These are phyloP conservation scores for Nakaseomyces sp. DNA, from an alignment of 1,139 yeast genomes.

Conservation along the genomic window DNA sequence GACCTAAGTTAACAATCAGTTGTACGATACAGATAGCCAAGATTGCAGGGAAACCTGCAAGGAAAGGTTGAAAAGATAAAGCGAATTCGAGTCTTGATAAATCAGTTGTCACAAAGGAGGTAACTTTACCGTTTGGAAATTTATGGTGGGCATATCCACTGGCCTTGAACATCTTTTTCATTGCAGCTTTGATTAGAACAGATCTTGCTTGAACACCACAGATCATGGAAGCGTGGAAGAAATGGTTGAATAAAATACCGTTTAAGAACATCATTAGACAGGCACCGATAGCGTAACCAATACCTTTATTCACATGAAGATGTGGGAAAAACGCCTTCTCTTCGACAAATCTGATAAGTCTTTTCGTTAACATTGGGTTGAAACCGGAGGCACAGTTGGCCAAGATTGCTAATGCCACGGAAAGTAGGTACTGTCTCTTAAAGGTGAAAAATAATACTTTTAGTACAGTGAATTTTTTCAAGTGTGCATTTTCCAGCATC, in stretches of 20 bases:
- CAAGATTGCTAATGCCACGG: slow-evolving; percentile 37
- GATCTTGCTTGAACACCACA: slow-evolving; percentile 66
- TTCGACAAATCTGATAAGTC: slow-evolving; percentile 44
- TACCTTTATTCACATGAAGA: slow-evolving; percentile 39
- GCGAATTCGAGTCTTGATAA: slow-evolving; percentile 75
- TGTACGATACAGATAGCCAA: slow-evolving; percentile 53
- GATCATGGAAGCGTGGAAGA: slow-evolving; percentile 50
- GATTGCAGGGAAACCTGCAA: slow-evolving; percentile 55
- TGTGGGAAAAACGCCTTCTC: slow-evolving; percentile 30
- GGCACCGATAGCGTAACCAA: slow-evolving; percentile 55
- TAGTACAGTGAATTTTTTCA: slow-evolving; percentile 38
- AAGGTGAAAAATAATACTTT: slow-evolving; percentile 50
- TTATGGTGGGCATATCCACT: slow-evolving; percentile 51
- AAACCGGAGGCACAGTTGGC: slow-evolving; percentile 47
- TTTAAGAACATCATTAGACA: slow-evolving; percentile 39
- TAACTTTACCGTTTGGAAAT: slow-evolving; percentile 59
- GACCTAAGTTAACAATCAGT: slow-evolving; percentile 63
- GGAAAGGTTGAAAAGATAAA: slow-evolving; percentile 57
- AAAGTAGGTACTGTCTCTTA: slow-evolving; percentile 40
- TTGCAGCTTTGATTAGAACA: slow-evolving; percentile 54
- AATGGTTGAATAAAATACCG: slow-evolving; percentile 53
- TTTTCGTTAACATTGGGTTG: slow-evolving; percentile 44
- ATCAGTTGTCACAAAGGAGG: slow-evolving; percentile 72
- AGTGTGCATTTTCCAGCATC: slow-evolving; percentile 25
- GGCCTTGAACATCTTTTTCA: slow-evolving; percentile 56